Percentiles rank a stretch among this genome's conserved stretches.
Conservation (phyloP, 805 yeast species). For the Cyberlindnera maritima region DNA sequence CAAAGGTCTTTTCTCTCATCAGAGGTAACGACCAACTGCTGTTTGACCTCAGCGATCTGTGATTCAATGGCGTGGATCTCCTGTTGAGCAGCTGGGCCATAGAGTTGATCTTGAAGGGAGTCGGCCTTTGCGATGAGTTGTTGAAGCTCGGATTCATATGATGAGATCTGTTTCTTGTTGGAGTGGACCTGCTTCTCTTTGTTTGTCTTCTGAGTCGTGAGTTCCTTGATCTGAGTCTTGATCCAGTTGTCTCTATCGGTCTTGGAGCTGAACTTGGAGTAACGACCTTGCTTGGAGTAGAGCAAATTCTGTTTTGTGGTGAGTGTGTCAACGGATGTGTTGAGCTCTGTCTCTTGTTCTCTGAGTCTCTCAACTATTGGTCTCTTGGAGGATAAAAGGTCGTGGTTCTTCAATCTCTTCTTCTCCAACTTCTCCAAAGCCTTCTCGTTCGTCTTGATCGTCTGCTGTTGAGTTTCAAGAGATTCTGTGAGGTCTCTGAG, state of each 20-base stretch:
- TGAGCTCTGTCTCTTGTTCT: slow-evolving; percentile 38
- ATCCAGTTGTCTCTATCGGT: slow-evolving; percentile 71
- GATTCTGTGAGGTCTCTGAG: slow-evolving; percentile 35
- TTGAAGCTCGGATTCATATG: slow-evolving; percentile 20
- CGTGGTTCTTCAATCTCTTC: slow-evolving; percentile 33
- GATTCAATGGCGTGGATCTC: slow-evolving; percentile 21
- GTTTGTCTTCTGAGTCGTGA: slow-evolving; percentile 27
- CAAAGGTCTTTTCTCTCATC: slow-evolving; percentile 73
- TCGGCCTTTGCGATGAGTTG: slow-evolving; percentile 31
- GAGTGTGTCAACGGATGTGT: slow-evolving; percentile 38
- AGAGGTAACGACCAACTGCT: slow-evolving; percentile 41
- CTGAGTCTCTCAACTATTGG: slow-evolving; percentile 43
- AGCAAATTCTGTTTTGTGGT: slow-evolving; percentile 55
- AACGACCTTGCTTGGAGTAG: slow-evolving; percentile 69
- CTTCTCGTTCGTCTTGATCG: slow-evolving; percentile 25
- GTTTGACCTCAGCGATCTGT: slow-evolving; percentile 35
- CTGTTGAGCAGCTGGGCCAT: slow-evolving; percentile 32
- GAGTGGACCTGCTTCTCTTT: slow-evolving; percentile 27
- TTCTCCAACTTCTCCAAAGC: slow-evolving; percentile 23
- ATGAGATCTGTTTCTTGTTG: slow-evolving; percentile 12
- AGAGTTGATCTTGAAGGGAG: slow-evolving; percentile 35
- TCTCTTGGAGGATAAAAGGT: slow-evolving; percentile 32
- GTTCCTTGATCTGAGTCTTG: slow-evolving; percentile 41
- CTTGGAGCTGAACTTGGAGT: slow-evolving; percentile 52
- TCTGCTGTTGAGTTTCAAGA: slow-evolving; percentile 36